A percentile compares a stretch with the other conserved stretches of the same genome.
Evolutionary conservation across 192 early-diverging fungal genomes (phyloP).

Genomic region (Entomortierella beljakovae): DNA sequence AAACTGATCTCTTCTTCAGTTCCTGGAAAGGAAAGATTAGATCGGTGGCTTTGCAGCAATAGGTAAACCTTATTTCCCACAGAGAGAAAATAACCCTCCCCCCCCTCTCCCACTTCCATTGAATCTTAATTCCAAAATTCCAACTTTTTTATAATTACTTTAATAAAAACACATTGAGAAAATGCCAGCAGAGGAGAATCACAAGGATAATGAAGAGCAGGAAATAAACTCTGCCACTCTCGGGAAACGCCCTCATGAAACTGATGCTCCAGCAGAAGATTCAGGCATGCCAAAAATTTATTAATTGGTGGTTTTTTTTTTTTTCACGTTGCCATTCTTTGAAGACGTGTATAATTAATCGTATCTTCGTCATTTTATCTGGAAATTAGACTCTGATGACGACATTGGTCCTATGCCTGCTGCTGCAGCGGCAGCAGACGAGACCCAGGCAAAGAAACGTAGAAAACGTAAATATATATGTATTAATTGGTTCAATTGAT

Average conservation of each 20-base stretch:
- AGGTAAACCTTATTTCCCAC: constrained; percentile 3
- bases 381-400: constrained; percentile 33
- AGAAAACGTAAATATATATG: constrained; percentile 44
- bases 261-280: constrained; percentile 3
- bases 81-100: too few species aligned
- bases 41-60: constrained; percentile 35
- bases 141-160: not conserved
- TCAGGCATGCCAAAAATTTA: constrained; percentile 38
- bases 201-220: constrained; percentile 5
- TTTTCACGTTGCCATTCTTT: not conserved
- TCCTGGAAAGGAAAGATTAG: not conserved
- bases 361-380: not conserved
- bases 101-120: not conserved
- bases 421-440: constrained; percentile 21
- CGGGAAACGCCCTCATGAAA: constrained; percentile 36
- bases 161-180: not conserved
- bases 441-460: constrained; percentile 21
- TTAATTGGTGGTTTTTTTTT: not conserved
- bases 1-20: not conserved
- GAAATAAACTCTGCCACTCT: constrained; percentile 1
- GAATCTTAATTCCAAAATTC: not conserved
- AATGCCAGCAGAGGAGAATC: constrained; percentile 40
- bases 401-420: constrained; percentile 53
- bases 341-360: not conserved
- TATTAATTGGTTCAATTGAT: not conserved